A percentile compares a stretch with the other conserved stretches of the same genome.
Conservation (phyloP, 306 rosid genomes). For the Dryas drummondii region DNA sequence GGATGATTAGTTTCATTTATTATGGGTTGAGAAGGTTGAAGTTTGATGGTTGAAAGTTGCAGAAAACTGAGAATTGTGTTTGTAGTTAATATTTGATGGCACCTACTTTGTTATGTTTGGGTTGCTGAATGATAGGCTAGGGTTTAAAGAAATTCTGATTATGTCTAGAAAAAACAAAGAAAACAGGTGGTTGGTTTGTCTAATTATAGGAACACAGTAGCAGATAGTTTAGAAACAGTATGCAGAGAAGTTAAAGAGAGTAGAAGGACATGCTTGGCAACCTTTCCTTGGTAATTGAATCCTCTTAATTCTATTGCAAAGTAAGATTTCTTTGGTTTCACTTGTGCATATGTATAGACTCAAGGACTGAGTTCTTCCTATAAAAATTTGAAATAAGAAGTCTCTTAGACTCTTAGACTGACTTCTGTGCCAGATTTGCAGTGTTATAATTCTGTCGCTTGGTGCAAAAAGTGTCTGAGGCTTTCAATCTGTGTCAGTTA, state of each 20-base stretch:
- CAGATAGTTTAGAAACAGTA: neutral
- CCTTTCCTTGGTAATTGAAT: neutral
- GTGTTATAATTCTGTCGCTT: neutral
- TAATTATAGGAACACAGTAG: neutral
- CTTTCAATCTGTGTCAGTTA: neutral
- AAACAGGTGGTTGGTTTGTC: neutral
- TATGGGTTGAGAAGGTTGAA: neutral
- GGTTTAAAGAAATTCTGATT: neutral
- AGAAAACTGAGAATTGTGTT: neutral
- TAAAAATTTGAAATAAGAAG: neutral
- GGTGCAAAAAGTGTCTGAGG: neutral
- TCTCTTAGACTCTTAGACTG: neutral
- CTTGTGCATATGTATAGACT: neutral
- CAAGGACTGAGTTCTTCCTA: neutral
- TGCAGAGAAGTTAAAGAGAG: neutral
- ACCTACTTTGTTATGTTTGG: neutral
- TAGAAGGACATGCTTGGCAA: neutral
- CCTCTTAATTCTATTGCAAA: neutral
- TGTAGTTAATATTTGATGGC: neutral
- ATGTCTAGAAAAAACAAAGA: neutral
- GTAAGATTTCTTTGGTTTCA: neutral
- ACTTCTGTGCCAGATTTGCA: neutral
- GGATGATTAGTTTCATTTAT: neutral
- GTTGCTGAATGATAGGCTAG: neutral
- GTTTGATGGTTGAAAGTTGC: neutral